Base-by-base conservation (phyloP, 192 early-diverging fungal species). In the Rhizoclosmatium sp. region DNA sequence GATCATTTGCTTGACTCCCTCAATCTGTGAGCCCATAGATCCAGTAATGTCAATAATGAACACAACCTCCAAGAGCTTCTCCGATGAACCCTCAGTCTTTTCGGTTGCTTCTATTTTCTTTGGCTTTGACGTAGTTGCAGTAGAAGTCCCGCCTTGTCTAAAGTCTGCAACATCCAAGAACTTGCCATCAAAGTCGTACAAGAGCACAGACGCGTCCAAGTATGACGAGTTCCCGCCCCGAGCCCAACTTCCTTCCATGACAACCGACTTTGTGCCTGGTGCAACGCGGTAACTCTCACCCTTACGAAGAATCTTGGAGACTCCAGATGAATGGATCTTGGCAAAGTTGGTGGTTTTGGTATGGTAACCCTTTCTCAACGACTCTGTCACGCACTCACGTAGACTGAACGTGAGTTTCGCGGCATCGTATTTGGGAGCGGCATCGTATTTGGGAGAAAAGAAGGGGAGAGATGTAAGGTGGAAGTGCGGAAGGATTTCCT, bases 161-260 rank as follows among this genome's bases (percentile, higher is more conserved):
- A 61, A 81, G 51, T 68, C 69, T 4, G 71, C 68, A 2, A 69
- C 44, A 2, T 69, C 75, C 47, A 66, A 12, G 14, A 44, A 59
- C 49, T 67, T 73, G 23, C 79, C 71, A 31, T 66, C 19, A 60
- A 80, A 78, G 39, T 80, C 82, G 45, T 72, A 81, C 23, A 69
- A 58, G 2, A 79, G 65, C 4, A 47, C 73, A 54, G 79, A 59
- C 4, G 82, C 82, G 70, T 83, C 82, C 9, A 83, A 71, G 59
- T 47, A 83, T 49, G 2, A 19, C 23, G 31, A 39, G 19, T 21
- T 19, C 19, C 61, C 75, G 0, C 73, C 78, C 16, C 40, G 69
- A 21, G 72, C 68, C 82, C 82, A 83, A 16, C 65, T 65, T 61
- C 81, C 82, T 48, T 83, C 79, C 79, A 83, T 81, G n/a, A 81